Conservation (phyloP, 164 flowering plant genomes). For the Buxus sempervirens region DNA sequence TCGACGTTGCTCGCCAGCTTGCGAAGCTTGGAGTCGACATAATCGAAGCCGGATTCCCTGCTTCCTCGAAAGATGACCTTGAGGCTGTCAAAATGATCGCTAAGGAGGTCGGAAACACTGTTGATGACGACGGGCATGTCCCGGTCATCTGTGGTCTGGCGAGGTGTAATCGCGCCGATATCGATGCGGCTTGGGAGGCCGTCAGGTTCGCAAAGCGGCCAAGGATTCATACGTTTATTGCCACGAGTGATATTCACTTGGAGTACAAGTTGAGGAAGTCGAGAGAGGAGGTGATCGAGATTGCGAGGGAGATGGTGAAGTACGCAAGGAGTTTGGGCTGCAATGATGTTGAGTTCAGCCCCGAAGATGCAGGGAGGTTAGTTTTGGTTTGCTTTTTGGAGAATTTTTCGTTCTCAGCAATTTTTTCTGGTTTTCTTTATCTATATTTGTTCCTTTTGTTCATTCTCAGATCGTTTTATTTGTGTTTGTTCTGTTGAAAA, state of each 20-base stretch:
- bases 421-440: background rate
- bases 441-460: background rate
- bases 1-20: slow-evolving; percentile 87
- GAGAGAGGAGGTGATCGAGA: slow-evolving; percentile 72
- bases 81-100: slow-evolving; percentile 83
- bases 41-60: slow-evolving; percentile 97
- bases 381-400: background rate
- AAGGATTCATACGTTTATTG: slow-evolving; percentile 88
- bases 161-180: slow-evolving; percentile 78
- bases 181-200: slow-evolving; percentile 86
- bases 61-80: slow-evolving; percentile 73
- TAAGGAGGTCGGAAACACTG: slow-evolving; percentile 61
- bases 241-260: slow-evolving; percentile 92
- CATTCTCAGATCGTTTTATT: background rate
- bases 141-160: slow-evolving; percentile 94
- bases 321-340: slow-evolving; percentile 91
- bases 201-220: slow-evolving; percentile 76
- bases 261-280: slow-evolving; percentile 73
- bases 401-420: background rate
- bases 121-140: slow-evolving; percentile 57
- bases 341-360: slow-evolving; percentile 91
- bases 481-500: too few relatives aligned
- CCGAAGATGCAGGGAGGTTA: slow-evolving; percentile 98
- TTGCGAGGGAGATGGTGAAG: slow-evolving; percentile 73
- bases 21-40: slow-evolving; percentile 89